A percentile compares a stretch with the other conserved stretches of the same genome.
Conservation (phyloP, 495 filamentous ascomycete genomes). For the Podospora tetraspora region DNA sequence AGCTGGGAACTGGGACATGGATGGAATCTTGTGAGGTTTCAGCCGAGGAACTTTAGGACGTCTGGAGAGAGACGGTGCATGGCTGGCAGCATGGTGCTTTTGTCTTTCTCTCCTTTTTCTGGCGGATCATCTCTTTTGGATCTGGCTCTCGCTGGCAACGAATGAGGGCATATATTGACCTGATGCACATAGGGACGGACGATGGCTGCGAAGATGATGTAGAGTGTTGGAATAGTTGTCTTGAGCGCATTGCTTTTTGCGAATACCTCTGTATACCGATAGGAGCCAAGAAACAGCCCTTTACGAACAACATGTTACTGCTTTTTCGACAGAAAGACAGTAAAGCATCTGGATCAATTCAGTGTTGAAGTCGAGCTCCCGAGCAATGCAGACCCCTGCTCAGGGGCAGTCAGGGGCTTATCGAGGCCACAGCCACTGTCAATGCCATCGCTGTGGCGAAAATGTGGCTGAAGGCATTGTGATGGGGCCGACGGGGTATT, state of each 20-base stretch:
- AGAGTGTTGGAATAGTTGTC: not conserved
- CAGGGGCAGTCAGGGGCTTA: not conserved
- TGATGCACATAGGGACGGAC: not conserved
- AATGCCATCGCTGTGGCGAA: not conserved
- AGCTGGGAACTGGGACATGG: conserved; percentile 50
- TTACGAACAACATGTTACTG: not conserved
- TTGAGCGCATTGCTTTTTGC: not conserved
- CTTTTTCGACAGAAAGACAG: not conserved
- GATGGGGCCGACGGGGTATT: not conserved
- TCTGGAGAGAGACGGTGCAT: not conserved
- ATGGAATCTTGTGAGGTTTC: conserved; percentile 30
- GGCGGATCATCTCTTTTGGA: not conserved
- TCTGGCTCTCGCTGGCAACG: not conserved
- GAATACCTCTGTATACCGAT: not conserved
- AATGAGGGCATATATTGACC: not conserved
- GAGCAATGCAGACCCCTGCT: not conserved
- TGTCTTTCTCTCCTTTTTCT: not conserved
- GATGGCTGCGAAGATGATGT: not conserved
- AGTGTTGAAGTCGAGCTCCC: not conserved
- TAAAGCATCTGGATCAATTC: not conserved
- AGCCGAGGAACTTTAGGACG: not conserved
- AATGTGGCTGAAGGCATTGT: not conserved
- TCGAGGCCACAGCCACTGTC: not conserved
- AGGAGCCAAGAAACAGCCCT: not conserved
- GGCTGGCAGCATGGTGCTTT: not conserved